Evolutionary conservation across 192 early-diverging fungal genomes (phyloP).

Genomic region (Dispira simplex): DNA sequence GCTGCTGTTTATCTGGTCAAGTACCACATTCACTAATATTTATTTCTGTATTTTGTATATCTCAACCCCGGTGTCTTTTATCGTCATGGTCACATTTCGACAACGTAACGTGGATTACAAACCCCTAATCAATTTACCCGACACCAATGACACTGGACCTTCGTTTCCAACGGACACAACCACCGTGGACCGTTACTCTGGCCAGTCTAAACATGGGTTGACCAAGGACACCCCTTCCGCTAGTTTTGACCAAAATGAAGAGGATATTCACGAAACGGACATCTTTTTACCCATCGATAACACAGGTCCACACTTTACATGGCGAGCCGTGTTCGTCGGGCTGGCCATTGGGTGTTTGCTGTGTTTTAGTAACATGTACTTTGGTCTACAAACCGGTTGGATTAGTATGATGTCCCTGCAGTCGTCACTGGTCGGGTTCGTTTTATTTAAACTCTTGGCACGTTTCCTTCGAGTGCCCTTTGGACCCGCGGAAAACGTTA

Average conservation of each 20-base stretch:
- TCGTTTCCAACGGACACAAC: not conserved
- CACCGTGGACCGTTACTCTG: not conserved
- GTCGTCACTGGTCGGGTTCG: slow-evolving; percentile 58
- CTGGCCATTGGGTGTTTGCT: slow-evolving; percentile 48
- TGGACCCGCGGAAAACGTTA: slow-evolving; percentile 72
- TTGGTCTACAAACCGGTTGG: slow-evolving; percentile 73
- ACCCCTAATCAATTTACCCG: not conserved
- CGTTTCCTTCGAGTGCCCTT: slow-evolving; percentile 32
- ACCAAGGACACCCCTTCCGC: not conserved
- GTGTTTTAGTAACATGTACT: slow-evolving; percentile 81
- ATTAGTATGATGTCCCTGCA: slow-evolving; percentile 67
- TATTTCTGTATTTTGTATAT: too few relatives aligned
- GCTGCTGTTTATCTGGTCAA: too few relatives aligned
- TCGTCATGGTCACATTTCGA: not conserved
- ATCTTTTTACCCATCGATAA: slow-evolving; percentile 72
- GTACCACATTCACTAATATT: too few relatives aligned
- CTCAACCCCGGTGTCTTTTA: too few relatives aligned
- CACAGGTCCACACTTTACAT: slow-evolving; percentile 13
- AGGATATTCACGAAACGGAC: slow-evolving; percentile 88
- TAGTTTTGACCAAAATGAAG: slow-evolving; percentile 19
- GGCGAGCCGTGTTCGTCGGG: slow-evolving; percentile 37
- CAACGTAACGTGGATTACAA: not conserved
- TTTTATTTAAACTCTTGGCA: slow-evolving; percentile 50
- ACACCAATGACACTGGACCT: not conserved
- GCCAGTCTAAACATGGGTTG: not conserved